phyloP scores from a whole-genome alignment of 768 basidiomycete genomes.

The Cyclocybe cylindracea region DNA sequence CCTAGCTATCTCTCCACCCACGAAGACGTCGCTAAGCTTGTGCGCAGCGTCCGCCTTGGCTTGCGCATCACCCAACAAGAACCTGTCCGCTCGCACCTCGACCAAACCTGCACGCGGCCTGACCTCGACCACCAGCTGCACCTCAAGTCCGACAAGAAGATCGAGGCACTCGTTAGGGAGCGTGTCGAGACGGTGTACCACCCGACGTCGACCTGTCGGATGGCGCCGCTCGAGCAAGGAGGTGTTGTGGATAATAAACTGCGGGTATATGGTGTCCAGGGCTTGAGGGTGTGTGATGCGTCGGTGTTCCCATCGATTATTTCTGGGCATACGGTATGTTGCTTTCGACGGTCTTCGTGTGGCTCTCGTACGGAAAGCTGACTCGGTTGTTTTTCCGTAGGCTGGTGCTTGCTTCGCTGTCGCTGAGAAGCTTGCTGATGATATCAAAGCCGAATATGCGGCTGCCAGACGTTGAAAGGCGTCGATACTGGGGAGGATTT shows the following conservation, averaged over 20 bases:
- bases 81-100: constrained; percentile 32
- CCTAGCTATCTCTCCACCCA: constrained; percentile 37
- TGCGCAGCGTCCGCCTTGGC: constrained; percentile 37
- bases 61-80: constrained; percentile 35
- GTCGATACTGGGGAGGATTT: too few species aligned
- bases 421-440: constrained; percentile 36
- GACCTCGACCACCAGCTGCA: constrained; percentile 37
- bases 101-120: constrained; percentile 26
- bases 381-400: constrained; percentile 10
- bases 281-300: constrained; percentile 43
- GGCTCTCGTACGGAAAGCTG: too few species aligned
- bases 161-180: constrained; percentile 38
- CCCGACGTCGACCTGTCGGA: constrained; percentile 44
- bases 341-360: background rate
- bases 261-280: constrained; percentile 44
- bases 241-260: constrained; percentile 48
- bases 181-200: constrained; percentile 49
- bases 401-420: constrained; percentile 33
- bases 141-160: constrained; percentile 36
- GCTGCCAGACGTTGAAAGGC: background rate
- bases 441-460: constrained; percentile 26
- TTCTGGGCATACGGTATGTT: constrained; percentile 40
- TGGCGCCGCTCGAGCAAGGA: constrained; percentile 38
- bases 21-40: constrained; percentile 38
- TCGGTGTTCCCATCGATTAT: constrained; percentile 41